phyloP scores from a whole-genome alignment of 2,329 filamentous ascomycete genomes.

The Ambrosiella cleistominuta region DNA sequence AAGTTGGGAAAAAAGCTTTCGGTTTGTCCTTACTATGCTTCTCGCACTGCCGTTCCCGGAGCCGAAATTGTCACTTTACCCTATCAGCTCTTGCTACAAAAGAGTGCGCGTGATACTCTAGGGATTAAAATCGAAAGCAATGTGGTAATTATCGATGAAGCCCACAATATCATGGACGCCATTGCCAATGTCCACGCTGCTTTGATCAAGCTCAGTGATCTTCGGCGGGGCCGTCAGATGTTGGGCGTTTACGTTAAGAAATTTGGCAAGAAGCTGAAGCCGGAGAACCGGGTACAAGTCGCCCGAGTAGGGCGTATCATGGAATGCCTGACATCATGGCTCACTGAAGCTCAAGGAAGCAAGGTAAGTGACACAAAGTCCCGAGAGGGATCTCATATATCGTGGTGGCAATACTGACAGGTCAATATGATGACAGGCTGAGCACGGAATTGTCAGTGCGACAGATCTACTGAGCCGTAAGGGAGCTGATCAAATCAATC shows the following conservation, averaged over 20 bases:
- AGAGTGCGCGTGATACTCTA: constrained; percentile 70
- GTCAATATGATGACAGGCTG: constrained; percentile 17
- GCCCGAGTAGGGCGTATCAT: constrained; percentile 73
- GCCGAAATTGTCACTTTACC: constrained; percentile 85
- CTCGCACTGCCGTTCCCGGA: constrained; percentile 60
- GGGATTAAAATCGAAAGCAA: constrained; percentile 73
- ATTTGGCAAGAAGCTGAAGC: constrained; percentile 77
- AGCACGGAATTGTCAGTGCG: constrained; percentile 52
- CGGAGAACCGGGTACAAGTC: constrained; percentile 79
- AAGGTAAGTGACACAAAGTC: constrained; percentile 25
- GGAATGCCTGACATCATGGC: constrained; percentile 56
- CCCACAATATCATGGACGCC: constrained; percentile 93
- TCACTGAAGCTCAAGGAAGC: constrained; percentile 34
- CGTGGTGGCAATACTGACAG: background rate
- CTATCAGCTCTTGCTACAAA: constrained; percentile 78
- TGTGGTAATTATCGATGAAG: constrained; percentile 90
- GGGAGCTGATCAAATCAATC: constrained; percentile 85
- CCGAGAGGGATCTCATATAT: background rate
- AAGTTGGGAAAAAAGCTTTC: constrained; percentile 58
- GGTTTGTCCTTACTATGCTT: constrained; percentile 94
- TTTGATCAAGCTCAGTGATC: constrained; percentile 53
- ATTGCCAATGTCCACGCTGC: constrained; percentile 75
- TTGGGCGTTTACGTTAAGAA: constrained; percentile 68
- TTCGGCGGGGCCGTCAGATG: constrained; percentile 56
- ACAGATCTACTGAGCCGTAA: constrained; percentile 63